These are phyloP conservation scores for Musa schizocarpa DNA, from an alignment of 176 grass and related monocot species.

Conservation along the genomic window DNA sequence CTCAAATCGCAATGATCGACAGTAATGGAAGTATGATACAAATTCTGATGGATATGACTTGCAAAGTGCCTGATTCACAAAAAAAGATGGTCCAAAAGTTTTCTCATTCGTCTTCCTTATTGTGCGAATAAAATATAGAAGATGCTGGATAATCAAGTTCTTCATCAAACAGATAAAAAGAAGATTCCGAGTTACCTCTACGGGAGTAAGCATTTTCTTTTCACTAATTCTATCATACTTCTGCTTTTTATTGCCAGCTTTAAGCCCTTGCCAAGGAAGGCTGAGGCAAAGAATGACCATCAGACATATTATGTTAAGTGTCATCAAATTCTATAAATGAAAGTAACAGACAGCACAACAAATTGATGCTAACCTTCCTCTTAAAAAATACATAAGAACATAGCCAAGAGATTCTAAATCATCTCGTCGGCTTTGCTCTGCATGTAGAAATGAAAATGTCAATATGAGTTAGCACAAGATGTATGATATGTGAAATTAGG, in stretches of 20 bases:
- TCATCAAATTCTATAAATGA: neutral
- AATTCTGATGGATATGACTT: constrained; percentile 72
- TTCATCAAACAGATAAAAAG: neutral
- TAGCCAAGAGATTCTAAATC: constrained; percentile 80
- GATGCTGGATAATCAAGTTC: constrained; percentile 1
- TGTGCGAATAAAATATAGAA: constrained; percentile 1
- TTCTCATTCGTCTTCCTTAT: neutral
- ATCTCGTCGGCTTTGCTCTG: constrained; percentile 84
- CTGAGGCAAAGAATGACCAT: constrained; percentile 29
- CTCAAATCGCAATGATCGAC: constrained; percentile 68
- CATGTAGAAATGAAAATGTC: constrained; percentile 17
- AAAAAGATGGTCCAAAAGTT: neutral
- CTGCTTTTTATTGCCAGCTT: constrained; percentile 82
- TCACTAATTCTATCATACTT: constrained; percentile 87
- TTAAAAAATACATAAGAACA: constrained; percentile 81
- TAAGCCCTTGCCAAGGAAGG: constrained; percentile 73
- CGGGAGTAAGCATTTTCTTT: constrained; percentile 78
- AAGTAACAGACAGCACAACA: neutral
- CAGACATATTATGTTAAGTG: neutral
- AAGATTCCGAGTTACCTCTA: constrained; percentile 39
- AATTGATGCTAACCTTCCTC: constrained; percentile 51
- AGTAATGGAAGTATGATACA: constrained; percentile 73
- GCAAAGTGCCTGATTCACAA: constrained; percentile 49
- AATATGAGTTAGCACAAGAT: neutral
- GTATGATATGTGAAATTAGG: neutral